Base-by-base conservation (phyloP, 192 early-diverging fungal genomes). In the Mortierella claussenii region DNA sequence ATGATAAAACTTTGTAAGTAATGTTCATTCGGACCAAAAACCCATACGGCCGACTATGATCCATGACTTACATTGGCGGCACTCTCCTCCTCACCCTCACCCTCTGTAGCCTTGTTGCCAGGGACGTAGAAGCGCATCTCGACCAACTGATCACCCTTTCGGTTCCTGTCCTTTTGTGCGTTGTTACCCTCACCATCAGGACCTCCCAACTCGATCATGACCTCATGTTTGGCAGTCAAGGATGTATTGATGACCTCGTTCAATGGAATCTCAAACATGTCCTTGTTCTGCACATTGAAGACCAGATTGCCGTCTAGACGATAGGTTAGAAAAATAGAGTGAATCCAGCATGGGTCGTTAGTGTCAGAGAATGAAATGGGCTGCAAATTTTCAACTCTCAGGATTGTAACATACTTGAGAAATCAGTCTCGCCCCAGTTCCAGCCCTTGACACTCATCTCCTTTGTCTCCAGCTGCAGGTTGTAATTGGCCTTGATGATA, bases 351-450 rank as follows among this genome's bases (percentile, higher is more conserved):
- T 2, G 26, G 24, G 21, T 21, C 9, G 9, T 6, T 17, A 49
- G n/a, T 1, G 24, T 0, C 11, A 15, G 10, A 54, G 18, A 54
- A 34, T 31, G 3, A 21, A 34, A 1, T 34, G 15, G 23, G 17
- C 17, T 18, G 9, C 12, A 24, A 10, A 9, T 34, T 31, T 34
- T 18, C 7, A 53, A 53, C n/a, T n/a, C n/a, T n/a, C n/a, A n/a
- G n/a, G n/a, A n/a, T n/a, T n/a, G n/a, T n/a, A n/a, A n/a, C 70
- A 47, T 86, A 80, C 91, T 89, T 69, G 92, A 86, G 65, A 95
- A 93, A 45, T 93, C 93, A 21, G 90, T 85, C 68, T 90, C 87
- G 54, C 97, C 97, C 97, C 97, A 99, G 84, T 99, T 98, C 92
- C 95, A 97, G 30, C 97, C 97, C 62, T 90, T 91, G 11, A 96